Percentiles rank a stretch among this genome's conserved stretches.
Conservation (phyloP, 2,329 filamentous ascomycete genomes). For the Tolypocladium sp. region DNA sequence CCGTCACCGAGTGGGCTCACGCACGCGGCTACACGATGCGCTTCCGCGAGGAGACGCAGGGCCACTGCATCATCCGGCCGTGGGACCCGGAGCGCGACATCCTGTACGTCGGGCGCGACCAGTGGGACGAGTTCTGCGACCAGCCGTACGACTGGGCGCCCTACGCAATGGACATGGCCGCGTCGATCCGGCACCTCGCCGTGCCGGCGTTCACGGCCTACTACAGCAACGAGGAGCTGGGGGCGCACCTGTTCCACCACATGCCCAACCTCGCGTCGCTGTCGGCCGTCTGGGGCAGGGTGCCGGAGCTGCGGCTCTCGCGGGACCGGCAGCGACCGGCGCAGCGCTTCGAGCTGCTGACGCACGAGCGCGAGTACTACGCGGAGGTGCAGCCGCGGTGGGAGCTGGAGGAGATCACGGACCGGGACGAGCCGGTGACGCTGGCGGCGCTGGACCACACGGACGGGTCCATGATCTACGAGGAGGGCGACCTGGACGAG, state of each 20-base stretch:
- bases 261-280: conserved; percentile 11
- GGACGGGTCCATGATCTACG: conserved; percentile 1
- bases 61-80: conserved; percentile 6
- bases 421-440: conserved; percentile 6
- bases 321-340: neutral
- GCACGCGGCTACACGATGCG: conserved; percentile 1
- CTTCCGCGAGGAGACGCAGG: conserved; percentile 2
- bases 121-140: conserved; percentile 10
- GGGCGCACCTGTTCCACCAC: conserved; percentile 1
- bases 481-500: conserved; percentile 8
- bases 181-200: conserved; percentile 10
- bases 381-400: conserved; percentile 6
- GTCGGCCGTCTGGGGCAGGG: conserved; percentile 12
- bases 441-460: conserved; percentile 5
- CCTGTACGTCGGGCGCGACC: conserved; percentile 9
- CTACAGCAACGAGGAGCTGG: conserved; percentile 11
- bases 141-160: neutral
- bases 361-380: neutral
- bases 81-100: conserved; percentile 8
- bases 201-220: conserved; percentile 16
- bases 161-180: conserved; percentile 1
- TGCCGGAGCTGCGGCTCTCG: conserved; percentile 5
- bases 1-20: conserved; percentile 8
- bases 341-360: too few relatives aligned
- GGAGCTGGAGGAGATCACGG: conserved; percentile 1